phyloP scores from a whole-genome alignment of 1,139 yeast genomes.

The Zhuliangozyma blackwelliae region DNA sequence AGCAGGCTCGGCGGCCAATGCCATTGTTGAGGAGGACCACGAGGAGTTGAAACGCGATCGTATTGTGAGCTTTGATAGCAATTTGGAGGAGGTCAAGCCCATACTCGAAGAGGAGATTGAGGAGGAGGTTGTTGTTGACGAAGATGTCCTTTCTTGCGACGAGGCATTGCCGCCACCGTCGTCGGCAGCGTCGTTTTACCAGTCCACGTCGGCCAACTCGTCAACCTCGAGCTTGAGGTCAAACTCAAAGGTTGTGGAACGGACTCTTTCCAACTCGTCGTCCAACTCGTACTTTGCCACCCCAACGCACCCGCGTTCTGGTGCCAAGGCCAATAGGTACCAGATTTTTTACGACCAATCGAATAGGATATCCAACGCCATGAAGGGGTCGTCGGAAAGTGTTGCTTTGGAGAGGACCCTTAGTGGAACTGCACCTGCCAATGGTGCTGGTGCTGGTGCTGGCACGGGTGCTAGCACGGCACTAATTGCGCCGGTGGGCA shows the following conservation, averaged over 20 bases:
- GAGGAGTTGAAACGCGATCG: background rate
- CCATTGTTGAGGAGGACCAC: constrained; percentile 19
- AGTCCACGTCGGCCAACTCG: constrained; percentile 30
- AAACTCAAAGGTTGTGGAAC: constrained; percentile 23
- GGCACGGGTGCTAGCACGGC: background rate
- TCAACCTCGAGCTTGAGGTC: constrained; percentile 32
- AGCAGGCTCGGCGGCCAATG: too few species aligned
- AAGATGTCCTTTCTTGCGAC: constrained; percentile 11
- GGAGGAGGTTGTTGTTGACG: constrained; percentile 18
- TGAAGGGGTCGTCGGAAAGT: constrained; percentile 43
- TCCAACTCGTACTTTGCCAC: constrained; percentile 13
- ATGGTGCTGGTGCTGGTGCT: constrained; percentile 1
- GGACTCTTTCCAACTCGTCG: constrained; percentile 34
- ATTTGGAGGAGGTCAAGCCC: background rate
- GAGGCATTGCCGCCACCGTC: constrained; percentile 17
- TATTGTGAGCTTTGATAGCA: too few species aligned
- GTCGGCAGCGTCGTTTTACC: constrained; percentile 21
- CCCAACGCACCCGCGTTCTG: constrained; percentile 27
- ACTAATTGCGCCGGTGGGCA: background rate
- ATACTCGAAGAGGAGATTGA: constrained; percentile 23
- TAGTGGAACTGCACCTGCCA: constrained; percentile 5
- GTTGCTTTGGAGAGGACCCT: constrained; percentile 27
- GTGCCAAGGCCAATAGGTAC: constrained; percentile 49
- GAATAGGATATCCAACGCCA: constrained; percentile 41
- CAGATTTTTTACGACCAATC: constrained; percentile 50